phyloP scores from a whole-genome alignment of 2,329 filamentous ascomycete species.

The Balansia obtecta region DNA sequence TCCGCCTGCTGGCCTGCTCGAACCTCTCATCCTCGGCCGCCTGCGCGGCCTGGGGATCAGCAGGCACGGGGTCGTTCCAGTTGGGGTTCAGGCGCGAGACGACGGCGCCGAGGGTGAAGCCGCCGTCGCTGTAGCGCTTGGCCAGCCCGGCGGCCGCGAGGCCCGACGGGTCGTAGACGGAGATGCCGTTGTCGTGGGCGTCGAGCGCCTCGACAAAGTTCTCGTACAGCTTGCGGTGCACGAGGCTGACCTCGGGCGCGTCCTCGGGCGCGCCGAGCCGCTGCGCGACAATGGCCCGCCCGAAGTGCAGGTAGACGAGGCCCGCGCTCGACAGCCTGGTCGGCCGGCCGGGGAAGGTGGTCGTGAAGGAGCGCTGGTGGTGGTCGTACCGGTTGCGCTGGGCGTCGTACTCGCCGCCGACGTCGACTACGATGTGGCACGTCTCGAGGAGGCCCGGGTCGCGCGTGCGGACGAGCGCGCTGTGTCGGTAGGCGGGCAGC shows the following conservation, averaged over 20 bases:
- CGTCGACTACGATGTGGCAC: constrained; percentile 94
- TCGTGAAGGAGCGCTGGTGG: constrained; percentile 84
- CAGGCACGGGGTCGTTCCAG: constrained; percentile 55
- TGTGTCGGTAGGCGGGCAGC: constrained; percentile 66
- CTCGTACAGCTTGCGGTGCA: constrained; percentile 84
- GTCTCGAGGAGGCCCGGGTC: constrained; percentile 64
- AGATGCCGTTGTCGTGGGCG: constrained; percentile 94
- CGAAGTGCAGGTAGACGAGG: constrained; percentile 92
- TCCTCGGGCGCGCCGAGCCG: constrained; percentile 40
- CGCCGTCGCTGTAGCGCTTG: constrained; percentile 73
- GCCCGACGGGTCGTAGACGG: constrained; percentile 60
- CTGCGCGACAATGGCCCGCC: constrained; percentile 64
- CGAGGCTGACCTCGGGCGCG: constrained; percentile 53
- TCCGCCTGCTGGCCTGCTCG: constrained; percentile 61
- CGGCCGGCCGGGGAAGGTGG: constrained; percentile 67
- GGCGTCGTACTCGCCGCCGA: constrained; percentile 88
- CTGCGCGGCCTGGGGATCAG: constrained; percentile 45
- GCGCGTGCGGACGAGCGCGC: constrained; percentile 72
- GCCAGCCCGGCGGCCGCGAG: constrained; percentile 59
- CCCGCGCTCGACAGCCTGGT: constrained; percentile 94
- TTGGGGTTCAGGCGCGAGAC: constrained; percentile 70
- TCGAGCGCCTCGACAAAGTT: constrained; percentile 93
- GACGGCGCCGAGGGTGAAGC: constrained; percentile 73
- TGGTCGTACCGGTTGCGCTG: constrained; percentile 76
- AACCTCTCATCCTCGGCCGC: constrained; percentile 73